A percentile compares a stretch with the other conserved stretches of the same genome.
Conservation (phyloP, 1,284 basidiomycete genomes). For the Rhodotorula mucilaginosa region DNA sequence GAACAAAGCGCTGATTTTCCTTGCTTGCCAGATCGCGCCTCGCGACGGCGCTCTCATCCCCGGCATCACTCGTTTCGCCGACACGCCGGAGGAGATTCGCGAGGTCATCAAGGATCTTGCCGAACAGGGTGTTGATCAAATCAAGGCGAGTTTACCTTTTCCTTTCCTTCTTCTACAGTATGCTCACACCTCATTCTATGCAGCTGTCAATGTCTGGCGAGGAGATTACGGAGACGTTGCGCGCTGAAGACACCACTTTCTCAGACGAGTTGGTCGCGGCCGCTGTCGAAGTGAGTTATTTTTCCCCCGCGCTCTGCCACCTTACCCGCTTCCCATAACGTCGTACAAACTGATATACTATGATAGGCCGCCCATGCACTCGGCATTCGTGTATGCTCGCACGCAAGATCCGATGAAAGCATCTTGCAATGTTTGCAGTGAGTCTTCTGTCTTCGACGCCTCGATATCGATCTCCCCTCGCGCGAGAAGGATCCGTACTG, state of each 20-base stretch:
- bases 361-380: neutral
- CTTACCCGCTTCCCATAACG: neutral
- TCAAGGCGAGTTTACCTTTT: conserved; percentile 6
- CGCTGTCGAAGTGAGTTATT: neutral
- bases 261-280: conserved; percentile 46
- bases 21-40: conserved; percentile 46
- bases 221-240: conserved; percentile 49
- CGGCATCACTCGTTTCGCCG: conserved; percentile 30
- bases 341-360: neutral
- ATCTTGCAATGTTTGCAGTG: neutral
- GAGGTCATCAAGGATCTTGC: conserved; percentile 3
- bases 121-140: conserved; percentile 20
- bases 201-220: conserved; percentile 47
- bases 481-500: too few species aligned
- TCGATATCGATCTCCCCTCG: too few species aligned
- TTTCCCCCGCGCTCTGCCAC: neutral
- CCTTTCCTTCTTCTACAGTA: too few species aligned
- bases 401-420: neutral
- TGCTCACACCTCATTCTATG: too few species aligned
- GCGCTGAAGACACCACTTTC: conserved; percentile 50
- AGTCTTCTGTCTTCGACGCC: too few species aligned
- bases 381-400: neutral
- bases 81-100: conserved; percentile 4
- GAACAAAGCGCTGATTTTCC: neutral
- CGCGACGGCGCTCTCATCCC: conserved; percentile 46